These are phyloP conservation scores for Physaria fendleri DNA, from an alignment of 345 rosid species.

Conservation along the genomic window DNA sequence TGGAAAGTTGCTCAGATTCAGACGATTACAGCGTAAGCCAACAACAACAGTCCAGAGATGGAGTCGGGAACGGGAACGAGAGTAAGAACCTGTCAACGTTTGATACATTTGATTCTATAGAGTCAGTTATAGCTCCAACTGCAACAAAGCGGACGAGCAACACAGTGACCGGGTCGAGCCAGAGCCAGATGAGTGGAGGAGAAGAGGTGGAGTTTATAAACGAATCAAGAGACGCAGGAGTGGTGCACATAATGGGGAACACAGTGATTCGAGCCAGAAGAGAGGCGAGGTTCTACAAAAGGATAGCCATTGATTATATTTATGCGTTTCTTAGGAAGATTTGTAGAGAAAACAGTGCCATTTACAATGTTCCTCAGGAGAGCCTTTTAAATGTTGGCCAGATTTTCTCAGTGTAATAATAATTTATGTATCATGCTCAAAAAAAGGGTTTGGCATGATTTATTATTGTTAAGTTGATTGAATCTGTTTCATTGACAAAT, in stretches of 20 bases:
- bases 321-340: constrained; percentile 74
- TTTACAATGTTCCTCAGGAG: constrained; percentile 71
- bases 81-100: constrained; percentile 8
- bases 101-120: constrained; percentile 21
- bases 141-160: constrained; percentile 14
- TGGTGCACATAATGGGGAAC: constrained; percentile 71
- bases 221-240: constrained; percentile 55
- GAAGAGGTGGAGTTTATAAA: constrained; percentile 56
- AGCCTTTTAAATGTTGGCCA: constrained; percentile 74
- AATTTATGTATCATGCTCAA: neutral
- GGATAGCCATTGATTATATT: constrained; percentile 56
- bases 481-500: neutral
- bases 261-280: constrained; percentile 53
- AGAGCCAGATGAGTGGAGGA: constrained; percentile 47
- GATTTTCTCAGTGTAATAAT: constrained; percentile 49
- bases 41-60: constrained; percentile 20
- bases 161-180: constrained; percentile 33
- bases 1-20: constrained; percentile 73
- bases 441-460: neutral
- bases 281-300: constrained; percentile 51
- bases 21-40: constrained; percentile 67
- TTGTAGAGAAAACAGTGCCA: constrained; percentile 62
- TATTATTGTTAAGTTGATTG: neutral
- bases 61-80: neutral
- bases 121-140: neutral